A percentile compares a stretch with the other conserved stretches of the same genome.
These are phyloP conservation scores for Apiospora phragmitis DNA, from an alignment of 2,329 filamentous ascomycete species.

Conservation along the genomic window DNA sequence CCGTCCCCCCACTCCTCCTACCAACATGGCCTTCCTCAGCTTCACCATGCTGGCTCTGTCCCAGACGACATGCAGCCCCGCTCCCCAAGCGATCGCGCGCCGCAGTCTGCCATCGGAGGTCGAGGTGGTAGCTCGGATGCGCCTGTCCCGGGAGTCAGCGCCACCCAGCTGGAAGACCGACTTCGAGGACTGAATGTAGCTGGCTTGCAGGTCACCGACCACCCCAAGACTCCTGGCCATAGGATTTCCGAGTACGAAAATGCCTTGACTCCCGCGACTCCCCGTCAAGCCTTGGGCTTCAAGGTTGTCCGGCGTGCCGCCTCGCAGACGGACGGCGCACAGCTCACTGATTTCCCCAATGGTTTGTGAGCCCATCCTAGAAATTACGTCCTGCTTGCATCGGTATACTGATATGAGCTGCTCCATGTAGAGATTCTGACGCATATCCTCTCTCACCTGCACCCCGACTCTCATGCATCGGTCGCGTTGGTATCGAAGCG, in stretches of 20 bases:
- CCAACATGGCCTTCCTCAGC: slow-evolving; percentile 58
- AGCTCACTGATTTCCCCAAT: slow-evolving; percentile 71
- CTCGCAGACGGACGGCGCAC: slow-evolving; percentile 38
- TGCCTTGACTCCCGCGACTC: slow-evolving; percentile 49
- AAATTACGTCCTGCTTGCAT: slow-evolving; percentile 15
- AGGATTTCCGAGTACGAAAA: slow-evolving; percentile 63
- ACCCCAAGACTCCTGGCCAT: slow-evolving; percentile 44
- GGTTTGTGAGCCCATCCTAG: slow-evolving; percentile 55
- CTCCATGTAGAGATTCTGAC: slow-evolving; percentile 76
- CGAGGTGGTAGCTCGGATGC: slow-evolving; percentile 17
- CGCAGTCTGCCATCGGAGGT: background rate
- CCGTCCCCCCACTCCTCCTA: slow-evolving; percentile 33
- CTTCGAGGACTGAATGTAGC: slow-evolving; percentile 53
- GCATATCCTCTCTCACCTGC: slow-evolving; percentile 86
- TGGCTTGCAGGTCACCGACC: slow-evolving; percentile 26
- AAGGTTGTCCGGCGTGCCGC: slow-evolving; percentile 53
- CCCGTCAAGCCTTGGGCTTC: slow-evolving; percentile 53
- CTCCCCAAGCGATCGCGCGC: slow-evolving; percentile 19
- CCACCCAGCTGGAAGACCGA: slow-evolving; percentile 46
- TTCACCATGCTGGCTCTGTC: slow-evolving; percentile 42
- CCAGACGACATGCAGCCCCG: slow-evolving; percentile 33
- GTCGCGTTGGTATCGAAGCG: slow-evolving; percentile 85
- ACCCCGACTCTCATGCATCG: slow-evolving; percentile 78
- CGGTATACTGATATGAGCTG: slow-evolving; percentile 14
- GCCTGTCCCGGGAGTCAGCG: slow-evolving; percentile 18